These are phyloP conservation scores for Ormosia semicastrata DNA, from an alignment of 306 rosid species.

Conservation along the genomic window DNA sequence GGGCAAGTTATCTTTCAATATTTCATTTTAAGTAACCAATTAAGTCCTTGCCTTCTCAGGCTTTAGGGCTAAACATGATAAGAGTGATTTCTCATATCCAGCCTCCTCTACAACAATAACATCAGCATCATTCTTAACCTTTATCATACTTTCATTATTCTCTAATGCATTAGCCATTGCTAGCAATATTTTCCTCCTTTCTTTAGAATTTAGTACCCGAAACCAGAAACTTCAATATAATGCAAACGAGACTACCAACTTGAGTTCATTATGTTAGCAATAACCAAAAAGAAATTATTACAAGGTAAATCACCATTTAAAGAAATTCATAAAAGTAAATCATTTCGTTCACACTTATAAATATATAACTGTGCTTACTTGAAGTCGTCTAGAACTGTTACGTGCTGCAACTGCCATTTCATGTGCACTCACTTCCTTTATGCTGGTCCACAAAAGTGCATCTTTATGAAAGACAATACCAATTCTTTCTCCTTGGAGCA, in stretches of 20 bases:
- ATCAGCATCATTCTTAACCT: slow-evolving; percentile 67
- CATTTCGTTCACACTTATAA: slow-evolving; percentile 12
- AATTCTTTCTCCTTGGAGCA: slow-evolving; percentile 78
- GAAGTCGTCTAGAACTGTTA: slow-evolving; percentile 65
- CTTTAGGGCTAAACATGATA: slow-evolving; percentile 55
- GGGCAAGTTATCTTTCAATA: slow-evolving; percentile 10
- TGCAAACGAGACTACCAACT: not conserved
- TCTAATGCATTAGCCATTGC: slow-evolving; percentile 87
- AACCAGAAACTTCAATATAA: slow-evolving; percentile 15
- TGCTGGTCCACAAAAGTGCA: slow-evolving; percentile 70
- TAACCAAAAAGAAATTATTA: not conserved
- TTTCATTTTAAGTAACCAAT: not conserved
- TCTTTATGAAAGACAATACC: slow-evolving; percentile 95
- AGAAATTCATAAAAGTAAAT: not conserved
- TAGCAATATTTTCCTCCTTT: slow-evolving; percentile 71
- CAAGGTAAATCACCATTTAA: not conserved
- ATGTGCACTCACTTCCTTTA: slow-evolving; percentile 66
- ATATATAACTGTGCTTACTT: slow-evolving; percentile 33
- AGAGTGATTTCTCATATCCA: slow-evolving; percentile 51
- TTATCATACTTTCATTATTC: slow-evolving; percentile 56
- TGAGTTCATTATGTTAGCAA: not conserved
- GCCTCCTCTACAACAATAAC: slow-evolving; percentile 56
- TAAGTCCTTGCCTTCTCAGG: slow-evolving; percentile 51
- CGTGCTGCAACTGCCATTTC: slow-evolving; percentile 85
- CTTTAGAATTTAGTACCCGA: slow-evolving; percentile 60